These are phyloP conservation scores for Clarkia xantiana DNA, from an alignment of 345 rosid species.

Conservation along the genomic window DNA sequence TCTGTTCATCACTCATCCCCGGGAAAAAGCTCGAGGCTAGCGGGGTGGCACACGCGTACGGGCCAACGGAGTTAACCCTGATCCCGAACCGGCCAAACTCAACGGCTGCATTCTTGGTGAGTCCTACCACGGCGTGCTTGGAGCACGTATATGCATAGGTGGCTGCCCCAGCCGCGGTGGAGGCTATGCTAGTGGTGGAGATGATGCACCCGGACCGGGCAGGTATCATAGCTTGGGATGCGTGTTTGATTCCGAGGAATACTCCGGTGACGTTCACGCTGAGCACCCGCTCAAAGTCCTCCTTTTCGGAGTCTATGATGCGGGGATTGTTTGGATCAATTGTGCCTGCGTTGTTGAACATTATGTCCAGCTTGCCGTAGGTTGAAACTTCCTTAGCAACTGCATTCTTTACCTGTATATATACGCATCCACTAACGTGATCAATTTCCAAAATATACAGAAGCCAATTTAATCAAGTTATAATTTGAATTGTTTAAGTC, in stretches of 20 bases:
- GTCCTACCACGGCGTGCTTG: slow-evolving; percentile 37
- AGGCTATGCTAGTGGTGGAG: slow-evolving; percentile 22
- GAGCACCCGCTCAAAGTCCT: slow-evolving; percentile 27
- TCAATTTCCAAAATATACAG: too few relatives aligned
- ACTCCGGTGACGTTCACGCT: slow-evolving; percentile 23
- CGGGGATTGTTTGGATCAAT: slow-evolving; percentile 11
- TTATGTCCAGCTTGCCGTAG: slow-evolving; percentile 29
- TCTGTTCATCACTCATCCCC: slow-evolving; percentile 8
- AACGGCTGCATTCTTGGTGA: slow-evolving; percentile 31
- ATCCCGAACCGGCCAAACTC: slow-evolving; percentile 29
- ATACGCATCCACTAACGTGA: too few relatives aligned
- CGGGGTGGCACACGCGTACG: slow-evolving; percentile 22
- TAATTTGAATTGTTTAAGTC: too few relatives aligned
- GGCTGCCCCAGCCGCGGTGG: slow-evolving; percentile 4
- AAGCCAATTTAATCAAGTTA: too few relatives aligned
- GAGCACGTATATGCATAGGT: slow-evolving; percentile 31
- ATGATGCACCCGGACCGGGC: slow-evolving; percentile 23
- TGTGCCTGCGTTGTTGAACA: slow-evolving; percentile 36
- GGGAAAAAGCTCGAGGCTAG: too few relatives aligned
- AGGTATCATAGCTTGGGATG: slow-evolving; percentile 26
- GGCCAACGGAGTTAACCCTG: slow-evolving; percentile 26
- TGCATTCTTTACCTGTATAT: slow-evolving; percentile 8
- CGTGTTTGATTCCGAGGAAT: slow-evolving; percentile 32
- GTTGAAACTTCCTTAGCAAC: slow-evolving; percentile 16
- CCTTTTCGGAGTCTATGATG: slow-evolving; percentile 23